Evolutionary conservation across 2,329 filamentous ascomycete genomes (phyloP), one percentile per base, ranked within the genome.

Genomic region (Pyrenochaeta sp.): DNA sequence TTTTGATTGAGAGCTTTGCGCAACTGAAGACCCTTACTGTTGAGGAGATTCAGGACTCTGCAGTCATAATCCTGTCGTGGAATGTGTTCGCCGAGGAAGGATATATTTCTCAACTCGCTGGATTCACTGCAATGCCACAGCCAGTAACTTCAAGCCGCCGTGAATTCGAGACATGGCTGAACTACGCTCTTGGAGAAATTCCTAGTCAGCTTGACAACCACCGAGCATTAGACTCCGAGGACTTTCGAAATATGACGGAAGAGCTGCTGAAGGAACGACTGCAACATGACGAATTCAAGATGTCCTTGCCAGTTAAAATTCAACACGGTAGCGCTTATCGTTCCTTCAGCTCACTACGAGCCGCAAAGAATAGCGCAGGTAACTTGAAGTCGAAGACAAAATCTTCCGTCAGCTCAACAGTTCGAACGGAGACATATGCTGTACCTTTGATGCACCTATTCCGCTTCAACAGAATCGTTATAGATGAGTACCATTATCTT

Each of bases 401-500:
- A 31, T 6, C 14, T n/a, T n/a, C n/a, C n/a, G n/a, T 3, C 55
- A 47, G 30, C 35, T 30, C 9, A 53, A 44, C 3, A 21, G 15
- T 13, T 17, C 18, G 5, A 17, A 7, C 6, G 8, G 15, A 6
- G 21, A 13, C n/a, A 22, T 17, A 41, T 4, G 13, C 42, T 11
- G 32, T 55, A 1, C 62, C 62, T 29, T 32, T 82, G 0, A 58
- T 88, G 1, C 83, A 87, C 46, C 76, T 83, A 55, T 87, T 87
- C 58, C 64, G 71, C 2, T 88, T 82, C 61, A 80, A 80, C 41
- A 75, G 85, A 5, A 45, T 88, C 0, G 76, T 88, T 2, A 72
- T 87, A 1, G 85, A 88, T 48, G 85, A 88, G 52, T 87, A 82
- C 52, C 81, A 84, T 1, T 84, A 86, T 49, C 68, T 80, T 4